phyloP scores from a whole-genome alignment of 495 filamentous ascomycete species.

The Viridothelium virens region DNA sequence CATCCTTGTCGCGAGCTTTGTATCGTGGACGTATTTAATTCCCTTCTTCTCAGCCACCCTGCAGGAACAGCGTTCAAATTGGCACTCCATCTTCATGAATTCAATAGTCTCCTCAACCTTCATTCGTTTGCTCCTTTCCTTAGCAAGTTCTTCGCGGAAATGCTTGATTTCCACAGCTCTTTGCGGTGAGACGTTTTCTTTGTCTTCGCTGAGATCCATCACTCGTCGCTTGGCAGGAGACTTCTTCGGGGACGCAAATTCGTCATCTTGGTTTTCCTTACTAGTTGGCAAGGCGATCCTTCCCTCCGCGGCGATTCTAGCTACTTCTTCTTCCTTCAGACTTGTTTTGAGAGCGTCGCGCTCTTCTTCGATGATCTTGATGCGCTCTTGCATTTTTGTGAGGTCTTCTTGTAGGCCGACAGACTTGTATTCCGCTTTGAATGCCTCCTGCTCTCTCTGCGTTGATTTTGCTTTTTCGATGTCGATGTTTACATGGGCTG shows the following conservation, averaged over 20 bases:
- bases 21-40: slow-evolving; percentile 46
- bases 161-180: slow-evolving; percentile 42
- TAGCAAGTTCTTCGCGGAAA: slow-evolving; percentile 52
- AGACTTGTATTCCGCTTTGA: slow-evolving; percentile 64
- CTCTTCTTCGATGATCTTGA: slow-evolving; percentile 62
- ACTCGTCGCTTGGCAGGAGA: slow-evolving; percentile 28
- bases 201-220: slow-evolving; percentile 30
- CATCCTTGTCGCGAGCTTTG: slow-evolving; percentile 16
- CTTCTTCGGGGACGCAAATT: slow-evolving; percentile 31
- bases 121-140: slow-evolving; percentile 57
- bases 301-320: slow-evolving; percentile 57
- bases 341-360: slow-evolving; percentile 58
- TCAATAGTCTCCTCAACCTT: slow-evolving; percentile 65
- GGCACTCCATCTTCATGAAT: slow-evolving; percentile 78
- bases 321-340: slow-evolving; percentile 52
- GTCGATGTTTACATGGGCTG: slow-evolving; percentile 47
- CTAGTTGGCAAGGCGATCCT: slow-evolving; percentile 49
- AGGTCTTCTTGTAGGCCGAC: slow-evolving; percentile 69
- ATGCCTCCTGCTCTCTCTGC: slow-evolving; percentile 64
- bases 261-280: slow-evolving; percentile 35
- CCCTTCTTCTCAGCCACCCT: slow-evolving; percentile 47
- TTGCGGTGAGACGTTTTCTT: slow-evolving; percentile 35
- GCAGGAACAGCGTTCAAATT: slow-evolving; percentile 63
- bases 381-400: slow-evolving; percentile 52
- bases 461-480: slow-evolving; percentile 40